Evolutionary conservation across 1,284 basidiomycete species (phyloP), one percentile per base, ranked within the genome.

Genomic region (Austroboletus novae-zelandiae): DNA sequence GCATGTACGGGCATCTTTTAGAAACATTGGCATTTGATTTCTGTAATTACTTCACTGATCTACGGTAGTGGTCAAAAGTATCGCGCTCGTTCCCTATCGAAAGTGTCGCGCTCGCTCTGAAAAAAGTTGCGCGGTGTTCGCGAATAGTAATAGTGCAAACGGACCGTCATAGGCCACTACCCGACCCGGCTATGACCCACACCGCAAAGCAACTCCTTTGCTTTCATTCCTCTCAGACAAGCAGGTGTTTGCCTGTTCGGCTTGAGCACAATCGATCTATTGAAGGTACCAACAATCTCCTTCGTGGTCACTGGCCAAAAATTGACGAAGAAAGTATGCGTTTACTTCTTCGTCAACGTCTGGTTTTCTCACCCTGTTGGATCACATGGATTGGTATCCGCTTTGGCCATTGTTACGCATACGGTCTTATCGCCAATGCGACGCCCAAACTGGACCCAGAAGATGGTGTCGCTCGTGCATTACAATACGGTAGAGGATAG

Each of bases 391-490:
- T 89, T 43, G 88, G 87, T 0, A 86, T 90, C 45, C 83, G 86
- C 14, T 88, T 80, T 52, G 89, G 89, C 1, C 84, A 91, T 63
- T 90, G 87, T 64, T 91, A 91, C 61, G 86, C 89, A 4, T 87
- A 86, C 62, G 79, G 78, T 1, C 70, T 91, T 13, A 70, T 89
- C 9, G 71, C 76, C 8, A 66, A 69, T 32, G 68, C 87, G 7
- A 61, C 60, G 30, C 84, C 83, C 6, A 80, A 77, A 55, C 54
- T 86, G 39, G 80, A 85, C 56, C 60, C 74, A 2, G 72, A 77
- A 2, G 87, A 90, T 57, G 87, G 82, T 0, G 81, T 89, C 3
- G 4, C 67, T 91, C n/a, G 86, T 90, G 17, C 89, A 91, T 59
- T 90, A 91, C 63, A 90, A 91, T 64, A 89, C 88, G 0, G 71